Conservation (phyloP, 805 yeast genomes). For the Aciculoconidium aculeatum region DNA sequence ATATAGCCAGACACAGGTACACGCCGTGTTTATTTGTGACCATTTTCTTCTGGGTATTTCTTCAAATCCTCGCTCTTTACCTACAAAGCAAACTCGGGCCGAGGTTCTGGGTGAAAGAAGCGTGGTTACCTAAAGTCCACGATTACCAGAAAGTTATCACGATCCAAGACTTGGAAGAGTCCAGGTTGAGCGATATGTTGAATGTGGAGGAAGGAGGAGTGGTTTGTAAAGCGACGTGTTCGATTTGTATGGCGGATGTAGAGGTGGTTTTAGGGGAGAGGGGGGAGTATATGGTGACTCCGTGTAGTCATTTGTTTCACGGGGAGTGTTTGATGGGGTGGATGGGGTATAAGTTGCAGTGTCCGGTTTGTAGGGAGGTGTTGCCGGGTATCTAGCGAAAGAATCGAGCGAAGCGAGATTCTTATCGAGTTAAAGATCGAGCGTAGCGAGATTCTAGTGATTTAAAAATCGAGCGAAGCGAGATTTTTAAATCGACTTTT, state of each 20-base stretch:
- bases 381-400: conserved; percentile 66
- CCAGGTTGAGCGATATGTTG: conserved; percentile 41
- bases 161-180: conserved; percentile 55
- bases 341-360: conserved; percentile 90
- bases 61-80: conserved; percentile 54
- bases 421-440: too few relatives aligned
- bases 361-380: conserved; percentile 86
- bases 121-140: conserved; percentile 72
- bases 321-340: conserved; percentile 83
- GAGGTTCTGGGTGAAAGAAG: conserved; percentile 74
- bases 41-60: conserved; percentile 47
- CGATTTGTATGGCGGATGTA: conserved; percentile 84
- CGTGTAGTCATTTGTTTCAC: conserved; percentile 88
- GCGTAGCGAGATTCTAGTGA: too few relatives aligned
- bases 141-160: conserved; percentile 71
- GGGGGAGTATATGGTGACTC: conserved; percentile 80
- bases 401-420: too few relatives aligned
- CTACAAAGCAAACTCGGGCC: conserved; percentile 71
- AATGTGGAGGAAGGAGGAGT: conserved; percentile 21
- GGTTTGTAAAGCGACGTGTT: conserved; percentile 62
- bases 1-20: conserved; percentile 67
- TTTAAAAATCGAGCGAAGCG: too few relatives aligned
- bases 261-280: conserved; percentile 52
- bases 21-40: conserved; percentile 46
- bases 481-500: too few relatives aligned